phyloP scores from a whole-genome alignment of 768 basidiomycete species.

The Serendipita indica region DNA sequence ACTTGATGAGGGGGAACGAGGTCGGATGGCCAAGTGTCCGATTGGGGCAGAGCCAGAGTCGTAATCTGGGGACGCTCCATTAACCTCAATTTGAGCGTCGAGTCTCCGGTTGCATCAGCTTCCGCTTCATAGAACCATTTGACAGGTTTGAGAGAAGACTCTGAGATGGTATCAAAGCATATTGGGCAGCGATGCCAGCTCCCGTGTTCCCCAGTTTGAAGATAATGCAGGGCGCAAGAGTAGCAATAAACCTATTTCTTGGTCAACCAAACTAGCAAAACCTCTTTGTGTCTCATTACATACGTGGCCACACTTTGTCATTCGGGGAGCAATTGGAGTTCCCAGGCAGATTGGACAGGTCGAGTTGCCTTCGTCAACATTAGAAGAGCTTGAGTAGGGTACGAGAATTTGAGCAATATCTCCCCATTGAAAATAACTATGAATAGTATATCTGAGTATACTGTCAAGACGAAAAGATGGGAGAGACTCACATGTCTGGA shows the following conservation, averaged over 20 bases:
- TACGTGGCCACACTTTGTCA: conserved; percentile 97
- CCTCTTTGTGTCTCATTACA: conserved; percentile 28
- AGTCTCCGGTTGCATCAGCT: not conserved
- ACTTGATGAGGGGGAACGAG: conserved; percentile 81
- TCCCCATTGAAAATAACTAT: conserved; percentile 91
- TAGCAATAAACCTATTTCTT: conserved; percentile 71
- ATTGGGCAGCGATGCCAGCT: conserved; percentile 94
- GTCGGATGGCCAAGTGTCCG: conserved; percentile 86
- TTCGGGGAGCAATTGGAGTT: conserved; percentile 73
- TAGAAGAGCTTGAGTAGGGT: conserved; percentile 55
- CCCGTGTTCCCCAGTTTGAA: conserved; percentile 61
- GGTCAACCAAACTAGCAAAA: not conserved
- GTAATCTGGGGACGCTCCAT: conserved; percentile 90
- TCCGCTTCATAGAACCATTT: conserved; percentile 59
- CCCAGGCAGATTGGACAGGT: conserved; percentile 93
- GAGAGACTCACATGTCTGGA: conserved; percentile 71
- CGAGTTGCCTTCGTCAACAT: conserved; percentile 51
- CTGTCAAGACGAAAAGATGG: not conserved
- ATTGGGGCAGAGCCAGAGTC: conserved; percentile 85
- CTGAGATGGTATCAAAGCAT: conserved; percentile 86
- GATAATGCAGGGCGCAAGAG: conserved; percentile 84
- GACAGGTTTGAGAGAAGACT: conserved; percentile 81
- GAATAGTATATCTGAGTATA: conserved; percentile 1
- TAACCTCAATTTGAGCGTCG: conserved; percentile 60
- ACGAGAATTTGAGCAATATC: conserved; percentile 92